Evolutionary conservation across 176 grass and related monocot species (phyloP), one percentile per base, ranked within the genome.

Genomic region (Guadua angustifolia): DNA sequence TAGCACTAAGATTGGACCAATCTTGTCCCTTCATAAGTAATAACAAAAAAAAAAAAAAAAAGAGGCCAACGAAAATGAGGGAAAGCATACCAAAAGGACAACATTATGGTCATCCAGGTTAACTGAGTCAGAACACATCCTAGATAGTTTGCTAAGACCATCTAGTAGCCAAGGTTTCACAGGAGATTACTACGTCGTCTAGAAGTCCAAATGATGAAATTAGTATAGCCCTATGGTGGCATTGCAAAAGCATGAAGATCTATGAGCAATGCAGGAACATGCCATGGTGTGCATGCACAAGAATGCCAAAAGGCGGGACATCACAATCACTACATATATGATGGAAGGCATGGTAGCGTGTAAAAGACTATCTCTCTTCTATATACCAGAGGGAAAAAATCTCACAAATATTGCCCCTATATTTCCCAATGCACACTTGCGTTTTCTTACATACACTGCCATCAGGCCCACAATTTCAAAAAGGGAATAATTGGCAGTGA

Each of bases 221-320:
- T 7, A 66, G 19, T 7, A 68, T 17, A 81, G 19, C 6, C 22
- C 47, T 56, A 75, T 67, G 36, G 22, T 56, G 25, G 35, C 33
- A 79, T 39, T 72, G 66, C 58, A 45, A 71, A 71, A 85, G 53
- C 44, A 86, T 9, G 42, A 72, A 73, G 44, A 63, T 39, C 75
- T 43, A 50, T 35, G 19, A 36, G 17, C 73, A 56, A 59, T 58
- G 11, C 19, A 57, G 72, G 50, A 73, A 86, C 9, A 75, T 18
- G 43, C 4, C 45, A 80, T 24, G 58, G n/a, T 66, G 29, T 66
- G 18, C 38, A 68, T 72, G 75, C 66, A 71, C 26, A 44, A 62
- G 7, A 73, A 53, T 51, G 46, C 12, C 12, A 81, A 80, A 79
- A 74, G 47, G n/a, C 8, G 39, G 17, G 18, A 29, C 6, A 4